These are phyloP conservation scores for Hypoxylon subgilvum DNA, from an alignment of 495 filamentous ascomycete species.

Conservation along the genomic window DNA sequence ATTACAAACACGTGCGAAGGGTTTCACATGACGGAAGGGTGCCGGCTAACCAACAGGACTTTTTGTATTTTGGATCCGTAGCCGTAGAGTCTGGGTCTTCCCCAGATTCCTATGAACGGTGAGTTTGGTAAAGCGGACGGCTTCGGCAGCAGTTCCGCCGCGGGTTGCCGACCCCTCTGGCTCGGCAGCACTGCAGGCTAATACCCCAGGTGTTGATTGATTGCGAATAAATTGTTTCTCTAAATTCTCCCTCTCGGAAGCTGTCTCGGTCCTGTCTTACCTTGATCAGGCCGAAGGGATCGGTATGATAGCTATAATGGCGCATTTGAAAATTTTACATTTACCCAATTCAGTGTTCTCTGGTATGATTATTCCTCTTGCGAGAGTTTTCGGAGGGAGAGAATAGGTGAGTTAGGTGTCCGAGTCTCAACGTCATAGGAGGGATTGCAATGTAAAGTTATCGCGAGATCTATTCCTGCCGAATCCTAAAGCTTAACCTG, in stretches of 20 bases:
- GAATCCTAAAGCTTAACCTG: conserved; percentile 18
- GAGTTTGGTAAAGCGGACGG: conserved; percentile 6
- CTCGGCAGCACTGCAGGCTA: conserved; percentile 32
- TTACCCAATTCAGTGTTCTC: conserved; percentile 1
- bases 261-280: conserved; percentile 1
- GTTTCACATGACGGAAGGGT: not conserved
- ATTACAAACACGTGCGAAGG: not conserved
- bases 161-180: conserved; percentile 13
- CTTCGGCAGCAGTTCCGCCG: conserved; percentile 31
- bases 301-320: conserved; percentile 3
- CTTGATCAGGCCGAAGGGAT: conserved; percentile 14
- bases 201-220: conserved; percentile 31
- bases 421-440: conserved; percentile 7
- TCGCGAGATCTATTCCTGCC: not conserved
- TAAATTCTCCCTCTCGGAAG: conserved; percentile 7
- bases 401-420: not conserved
- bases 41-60: not conserved
- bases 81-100: conserved; percentile 16
- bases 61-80: conserved; percentile 4
- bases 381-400: not conserved
- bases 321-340: not conserved
- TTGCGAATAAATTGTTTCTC: conserved; percentile 27
- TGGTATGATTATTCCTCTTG: too few relatives aligned
- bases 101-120: conserved; percentile 16
- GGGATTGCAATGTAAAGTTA: not conserved